Conservation (phyloP, 805 yeast genomes). For the Nakazawaea holstii region DNA sequence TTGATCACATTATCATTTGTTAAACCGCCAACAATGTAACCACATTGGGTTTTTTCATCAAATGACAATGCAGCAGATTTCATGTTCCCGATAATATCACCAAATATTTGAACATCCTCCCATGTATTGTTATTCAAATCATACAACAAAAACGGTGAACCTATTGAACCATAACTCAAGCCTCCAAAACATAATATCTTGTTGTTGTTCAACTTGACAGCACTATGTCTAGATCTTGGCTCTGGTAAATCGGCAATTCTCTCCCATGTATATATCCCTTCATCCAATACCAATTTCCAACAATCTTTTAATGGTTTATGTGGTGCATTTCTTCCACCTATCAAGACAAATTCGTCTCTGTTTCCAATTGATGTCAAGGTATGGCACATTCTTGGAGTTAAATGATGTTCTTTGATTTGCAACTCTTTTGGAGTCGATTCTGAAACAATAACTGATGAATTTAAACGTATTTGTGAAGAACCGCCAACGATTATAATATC, state of each 20-base stretch:
- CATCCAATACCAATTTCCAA: constrained; percentile 29
- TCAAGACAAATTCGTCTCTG: constrained; percentile 27
- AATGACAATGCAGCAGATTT: constrained; percentile 32
- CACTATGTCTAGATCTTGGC: constrained; percentile 47
- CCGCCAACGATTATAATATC: constrained; percentile 31
- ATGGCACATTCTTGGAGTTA: constrained; percentile 54
- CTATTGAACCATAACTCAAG: constrained; percentile 3
- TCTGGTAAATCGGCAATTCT: constrained; percentile 31
- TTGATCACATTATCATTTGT: constrained; percentile 20
- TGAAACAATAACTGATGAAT: constrained; percentile 12
- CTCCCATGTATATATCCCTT: constrained; percentile 33
- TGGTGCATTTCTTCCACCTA: constrained; percentile 72
- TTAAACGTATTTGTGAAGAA: constrained; percentile 31
- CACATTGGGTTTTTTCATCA: constrained; percentile 21
- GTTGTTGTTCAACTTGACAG: constrained; percentile 24
- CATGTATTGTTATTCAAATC: constrained; percentile 12
- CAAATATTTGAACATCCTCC: constrained; percentile 15
- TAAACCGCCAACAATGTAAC: constrained; percentile 47
- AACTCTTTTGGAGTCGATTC: background rate
- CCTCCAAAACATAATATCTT: constrained; percentile 52
- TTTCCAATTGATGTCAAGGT: constrained; percentile 32
- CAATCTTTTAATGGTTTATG: constrained; percentile 35
- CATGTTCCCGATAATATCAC: constrained; percentile 14
- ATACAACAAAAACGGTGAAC: constrained; percentile 18
- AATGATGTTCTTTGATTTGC: constrained; percentile 11